Conservation (phyloP, 345 rosid species). For the Combretum micranthum region DNA sequence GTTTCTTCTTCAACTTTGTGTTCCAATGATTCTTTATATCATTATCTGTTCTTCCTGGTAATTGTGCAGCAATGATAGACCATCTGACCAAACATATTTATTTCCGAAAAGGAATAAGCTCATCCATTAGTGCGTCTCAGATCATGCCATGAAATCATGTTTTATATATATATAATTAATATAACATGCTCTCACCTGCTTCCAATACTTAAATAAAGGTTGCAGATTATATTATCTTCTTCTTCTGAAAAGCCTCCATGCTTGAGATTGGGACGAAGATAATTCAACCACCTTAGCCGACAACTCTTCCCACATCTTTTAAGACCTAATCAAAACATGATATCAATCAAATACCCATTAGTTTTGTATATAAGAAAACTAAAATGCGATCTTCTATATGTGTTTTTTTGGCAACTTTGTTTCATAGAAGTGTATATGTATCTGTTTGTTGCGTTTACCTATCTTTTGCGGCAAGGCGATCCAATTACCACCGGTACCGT, state of each 20-base stretch:
- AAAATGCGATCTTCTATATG: no score
- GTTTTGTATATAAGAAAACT: not conserved
- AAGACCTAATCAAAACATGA: slow-evolving; percentile 37
- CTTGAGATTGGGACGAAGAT: slow-evolving; percentile 90
- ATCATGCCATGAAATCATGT: not conserved
- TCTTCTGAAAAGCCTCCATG: slow-evolving; percentile 98
- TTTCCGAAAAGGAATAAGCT: not conserved
- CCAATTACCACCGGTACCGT: slow-evolving; percentile 96
- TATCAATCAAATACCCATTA: slow-evolving; percentile 1
- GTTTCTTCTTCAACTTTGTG: slow-evolving; percentile 91
- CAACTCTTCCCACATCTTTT: slow-evolving; percentile 99
- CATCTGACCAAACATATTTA: slow-evolving; percentile 36
- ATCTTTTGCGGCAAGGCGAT: slow-evolving; percentile 96
- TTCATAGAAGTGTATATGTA: not conserved
- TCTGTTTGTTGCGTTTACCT: slow-evolving; percentile 34
- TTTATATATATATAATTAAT: not conserved
- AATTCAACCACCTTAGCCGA: slow-evolving; percentile 94
- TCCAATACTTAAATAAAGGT: slow-evolving; percentile 96
- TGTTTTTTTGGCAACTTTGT: no score
- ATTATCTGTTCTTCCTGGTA: slow-evolving; percentile 98
- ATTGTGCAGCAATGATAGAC: slow-evolving; percentile 98
- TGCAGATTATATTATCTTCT: slow-evolving; percentile 94
- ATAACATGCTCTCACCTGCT: slow-evolving; percentile 67
- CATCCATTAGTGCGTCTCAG: not conserved
- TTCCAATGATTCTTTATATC: slow-evolving; percentile 98